phyloP scores from a whole-genome alignment of 2,329 filamentous ascomycete species.

The Trichophyton rubrum region DNA sequence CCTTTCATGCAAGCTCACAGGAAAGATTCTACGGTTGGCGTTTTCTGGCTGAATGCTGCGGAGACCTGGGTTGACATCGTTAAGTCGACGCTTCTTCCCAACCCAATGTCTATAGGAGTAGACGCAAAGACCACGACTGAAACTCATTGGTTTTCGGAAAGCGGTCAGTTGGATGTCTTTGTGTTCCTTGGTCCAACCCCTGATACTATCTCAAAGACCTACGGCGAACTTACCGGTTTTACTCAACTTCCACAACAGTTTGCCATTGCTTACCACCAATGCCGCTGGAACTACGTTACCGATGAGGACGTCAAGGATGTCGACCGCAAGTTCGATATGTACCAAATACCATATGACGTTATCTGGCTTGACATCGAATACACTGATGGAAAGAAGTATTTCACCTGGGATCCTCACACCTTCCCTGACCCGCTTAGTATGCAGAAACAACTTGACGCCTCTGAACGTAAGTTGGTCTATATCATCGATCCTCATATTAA shows the following conservation, averaged over 20 bases:
- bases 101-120: slow-evolving; percentile 63
- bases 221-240: slow-evolving; percentile 81
- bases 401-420: slow-evolving; percentile 85
- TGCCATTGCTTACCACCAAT: slow-evolving; percentile 88
- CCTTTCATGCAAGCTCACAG: slow-evolving; percentile 96
- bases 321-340: slow-evolving; percentile 89
- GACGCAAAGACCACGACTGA: slow-evolving; percentile 61
- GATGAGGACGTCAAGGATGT: slow-evolving; percentile 96
- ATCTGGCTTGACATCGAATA: slow-evolving; percentile 99
- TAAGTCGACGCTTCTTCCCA: slow-evolving; percentile 61
- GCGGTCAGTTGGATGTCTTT: slow-evolving; percentile 80
- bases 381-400: slow-evolving; percentile 93
- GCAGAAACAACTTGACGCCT: slow-evolving; percentile 73
- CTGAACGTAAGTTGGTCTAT: slow-evolving; percentile 77
- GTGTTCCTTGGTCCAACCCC: slow-evolving; percentile 86
- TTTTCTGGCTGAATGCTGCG: slow-evolving; percentile 95
- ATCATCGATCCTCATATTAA: slow-evolving; percentile 99
- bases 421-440: slow-evolving; percentile 79
- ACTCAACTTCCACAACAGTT: slow-evolving; percentile 88
- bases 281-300: slow-evolving; percentile 96
- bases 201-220: slow-evolving; percentile 65
- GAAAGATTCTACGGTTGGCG: slow-evolving; percentile 82
- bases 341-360: slow-evolving; percentile 91
- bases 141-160: slow-evolving; percentile 95
- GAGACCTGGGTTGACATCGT: slow-evolving; percentile 96